These are phyloP conservation scores for Balamuthia mandrillaris DNA, from an alignment of 208 protist genomes.

Conservation along the genomic window DNA sequence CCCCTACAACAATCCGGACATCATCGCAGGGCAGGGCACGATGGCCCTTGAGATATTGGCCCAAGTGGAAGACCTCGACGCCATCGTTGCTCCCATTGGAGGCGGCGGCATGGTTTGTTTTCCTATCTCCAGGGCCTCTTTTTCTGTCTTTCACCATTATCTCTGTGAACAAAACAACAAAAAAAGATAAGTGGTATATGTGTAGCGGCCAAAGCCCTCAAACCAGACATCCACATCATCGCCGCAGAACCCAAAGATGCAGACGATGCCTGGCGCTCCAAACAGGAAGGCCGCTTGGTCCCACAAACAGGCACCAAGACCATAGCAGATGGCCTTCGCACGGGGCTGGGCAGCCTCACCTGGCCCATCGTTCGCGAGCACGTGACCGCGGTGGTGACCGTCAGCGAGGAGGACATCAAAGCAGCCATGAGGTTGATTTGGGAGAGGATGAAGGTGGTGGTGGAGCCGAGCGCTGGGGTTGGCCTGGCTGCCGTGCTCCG, in stretches of 20 bases:
- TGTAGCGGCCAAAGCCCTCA: conserved; percentile 35
- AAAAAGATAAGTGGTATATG: conserved; percentile 24
- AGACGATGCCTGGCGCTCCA: conserved; percentile 45
- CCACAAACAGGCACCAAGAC: conserved; percentile 46
- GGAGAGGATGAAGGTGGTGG: conserved; percentile 72
- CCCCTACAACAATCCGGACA: conserved; percentile 29
- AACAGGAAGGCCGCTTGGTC: not conserved
- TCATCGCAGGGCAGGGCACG: conserved; percentile 60
- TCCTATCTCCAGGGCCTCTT: not conserved
- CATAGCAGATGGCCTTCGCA: conserved; percentile 71
- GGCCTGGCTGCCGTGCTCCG: conserved; percentile 57
- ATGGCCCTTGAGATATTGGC: conserved; percentile 60
- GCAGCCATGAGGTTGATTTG: conserved; percentile 69
- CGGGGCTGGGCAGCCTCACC: conserved; percentile 47
- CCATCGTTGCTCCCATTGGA: conserved; percentile 55
- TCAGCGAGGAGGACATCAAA: conserved; percentile 64
- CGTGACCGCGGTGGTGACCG: conserved; percentile 60
- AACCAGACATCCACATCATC: conserved; percentile 57
- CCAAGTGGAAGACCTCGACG: conserved; percentile 59
- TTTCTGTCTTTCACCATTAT: not conserved
- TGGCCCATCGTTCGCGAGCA: conserved; percentile 50
- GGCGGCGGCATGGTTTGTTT: conserved; percentile 59
- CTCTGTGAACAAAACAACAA: not conserved
- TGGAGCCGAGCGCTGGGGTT: conserved; percentile 68
- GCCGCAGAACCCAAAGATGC: conserved; percentile 54